Base-by-base conservation (phyloP, 306 rosid genomes). In the Crataegus laevigata region DNA sequence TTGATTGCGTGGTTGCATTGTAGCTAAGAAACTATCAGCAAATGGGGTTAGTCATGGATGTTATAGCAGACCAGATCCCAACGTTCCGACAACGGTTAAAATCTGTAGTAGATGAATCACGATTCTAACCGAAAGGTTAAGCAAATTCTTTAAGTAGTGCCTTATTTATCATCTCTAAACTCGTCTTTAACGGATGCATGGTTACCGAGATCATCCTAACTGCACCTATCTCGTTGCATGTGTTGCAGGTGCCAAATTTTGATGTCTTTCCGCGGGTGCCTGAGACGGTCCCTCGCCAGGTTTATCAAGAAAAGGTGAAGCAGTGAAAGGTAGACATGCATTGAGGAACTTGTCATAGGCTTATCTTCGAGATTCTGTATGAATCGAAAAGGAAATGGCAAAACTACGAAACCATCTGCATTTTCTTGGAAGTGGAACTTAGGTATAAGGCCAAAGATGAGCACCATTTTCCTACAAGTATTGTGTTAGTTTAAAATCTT, bases 21-120 rank as follows among this genome's bases (percentile, higher is more conserved):
- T 92, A 93, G 94, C 75, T 93, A 52, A 85, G 74, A 78, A 89
- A 75, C 79, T 87, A 88, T 80, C 72, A 71, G 81, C 42, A 81
- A 29, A 82, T 74, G 84, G 96, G 96, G 17, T 76, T 89, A 74
- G 88, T 87, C 80, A 87, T 93, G 94, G 86, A 69, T 9, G 78
- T 89, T 65, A 81, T 85, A 77, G 91, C 89, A 66, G 85, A 68
- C 55, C 84, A 86, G 71, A 69, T 93, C 51, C 72, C 88, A 60
- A 17, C 83, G 63, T 93, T 93, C 83, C 86, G 88, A 55, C 83
- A 82, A 77, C 89, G 87, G 78, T 82, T 93, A 67, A 80, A 52
- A 59, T 79, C 88, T 78, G 62, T 86, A 55, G 80, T 90, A 52
- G 76, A 72, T 73, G 85, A 88, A 68, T 38, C 87, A 42, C 84